These are phyloP conservation scores for Thamnidium elegans DNA, from an alignment of 192 early-diverging fungal genomes.

Conservation along the genomic window DNA sequence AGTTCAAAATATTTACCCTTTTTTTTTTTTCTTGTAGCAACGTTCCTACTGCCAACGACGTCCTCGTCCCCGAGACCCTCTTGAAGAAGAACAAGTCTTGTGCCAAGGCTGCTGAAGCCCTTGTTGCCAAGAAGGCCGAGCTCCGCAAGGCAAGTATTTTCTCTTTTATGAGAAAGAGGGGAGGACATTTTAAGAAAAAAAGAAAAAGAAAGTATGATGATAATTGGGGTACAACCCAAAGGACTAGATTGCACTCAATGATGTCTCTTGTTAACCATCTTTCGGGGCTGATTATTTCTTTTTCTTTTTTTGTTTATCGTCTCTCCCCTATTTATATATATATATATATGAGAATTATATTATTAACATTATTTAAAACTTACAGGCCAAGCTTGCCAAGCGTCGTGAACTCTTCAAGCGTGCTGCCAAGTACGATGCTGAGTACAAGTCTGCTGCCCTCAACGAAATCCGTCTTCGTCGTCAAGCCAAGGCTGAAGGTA, in stretches of 20 bases:
- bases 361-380: not conserved
- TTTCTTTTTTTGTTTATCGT: not conserved
- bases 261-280: slow-evolving; percentile 58
- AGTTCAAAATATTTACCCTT: not conserved
- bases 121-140: slow-evolving; percentile 48
- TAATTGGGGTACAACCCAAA: slow-evolving; percentile 34
- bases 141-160: slow-evolving; percentile 47
- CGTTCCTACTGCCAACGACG: slow-evolving; percentile 62
- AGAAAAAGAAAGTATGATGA: not conserved
- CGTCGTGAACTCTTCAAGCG: slow-evolving; percentile 98
- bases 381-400: slow-evolving; percentile 59
- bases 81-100: slow-evolving; percentile 82
- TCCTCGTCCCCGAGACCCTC: slow-evolving; percentile 83
- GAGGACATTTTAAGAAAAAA: slow-evolving; percentile 4
- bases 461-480: slow-evolving; percentile 90
- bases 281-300: slow-evolving; percentile 64
- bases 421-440: slow-evolving; percentile 96
- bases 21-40: slow-evolving; percentile 38
- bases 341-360: too few species aligned
- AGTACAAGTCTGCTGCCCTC: slow-evolving; percentile 89
- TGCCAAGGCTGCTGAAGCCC: slow-evolving; percentile 68
- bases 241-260: slow-evolving; percentile 43
- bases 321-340: too few species aligned
- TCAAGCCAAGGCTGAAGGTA: slow-evolving; percentile 86
- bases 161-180: not conserved